phyloP scores from a whole-genome alignment of 176 grass and related monocot species.

The maize (Zea mays) region Zm-B73-REFERENCE-NAM-5.0 NC_050102.1:161828501-161829000 shows the following conservation, averaged over 20 bases:
- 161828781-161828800: conserved; percentile 83
- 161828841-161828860: conserved; percentile 79
- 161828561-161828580: conserved; percentile 72
- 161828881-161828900: conserved; percentile 75
- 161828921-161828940: conserved; percentile 78
- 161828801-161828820: conserved; percentile 78
- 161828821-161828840: conserved; percentile 75
- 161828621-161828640: conserved; percentile 76
- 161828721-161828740: conserved; percentile 57
- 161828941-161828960: conserved; percentile 95
- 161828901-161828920: conserved; percentile 81
- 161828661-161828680: conserved; percentile 38
- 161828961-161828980: conserved; percentile 82
- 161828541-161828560: conserved; percentile 76
- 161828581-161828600: conserved; percentile 62
- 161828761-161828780: conserved; percentile 79
- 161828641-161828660: conserved; percentile 55
- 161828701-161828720: conserved; percentile 32
- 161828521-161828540: conserved; percentile 94
- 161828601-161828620: conserved; percentile 49
- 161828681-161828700: conserved; percentile 43
- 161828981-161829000: conserved; percentile 82
- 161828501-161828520: conserved; percentile 78
- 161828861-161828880: conserved; percentile 90
- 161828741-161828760: conserved; percentile 59